phyloP scores from a whole-genome alignment of 176 grass and related monocot species.

The Neostapfia colusana region DNA sequence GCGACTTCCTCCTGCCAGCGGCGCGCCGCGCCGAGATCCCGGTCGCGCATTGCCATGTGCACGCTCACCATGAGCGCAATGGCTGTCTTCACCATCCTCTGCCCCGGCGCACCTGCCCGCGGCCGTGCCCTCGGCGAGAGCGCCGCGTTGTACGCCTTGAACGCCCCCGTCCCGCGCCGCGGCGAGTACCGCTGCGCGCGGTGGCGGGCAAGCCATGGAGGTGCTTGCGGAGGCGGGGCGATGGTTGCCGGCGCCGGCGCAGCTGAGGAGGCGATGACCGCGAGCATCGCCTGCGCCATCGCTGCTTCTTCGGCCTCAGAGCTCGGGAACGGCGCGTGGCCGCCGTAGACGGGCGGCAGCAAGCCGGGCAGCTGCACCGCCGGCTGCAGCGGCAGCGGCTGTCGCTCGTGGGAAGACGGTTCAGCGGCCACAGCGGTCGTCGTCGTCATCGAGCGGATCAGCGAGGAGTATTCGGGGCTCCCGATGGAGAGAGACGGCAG shows the following conservation, averaged over 20 bases:
- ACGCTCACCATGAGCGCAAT: constrained; percentile 40
- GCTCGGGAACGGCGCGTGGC: constrained; percentile 11
- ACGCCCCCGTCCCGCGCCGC: constrained; percentile 24
- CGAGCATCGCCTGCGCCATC: constrained; percentile 52
- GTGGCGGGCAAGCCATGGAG: constrained; percentile 28
- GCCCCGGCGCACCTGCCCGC: constrained; percentile 25
- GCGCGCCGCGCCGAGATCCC: background rate
- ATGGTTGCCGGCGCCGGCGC: background rate
- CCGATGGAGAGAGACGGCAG: constrained; percentile 47
- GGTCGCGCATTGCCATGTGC: constrained; percentile 19
- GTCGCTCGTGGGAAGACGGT: background rate
- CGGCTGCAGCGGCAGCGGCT: background rate
- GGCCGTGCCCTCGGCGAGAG: constrained; percentile 18
- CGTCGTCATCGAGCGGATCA: constrained; percentile 26
- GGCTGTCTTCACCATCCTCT: constrained; percentile 62
- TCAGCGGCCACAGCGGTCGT: background rate
- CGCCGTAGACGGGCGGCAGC: constrained; percentile 12
- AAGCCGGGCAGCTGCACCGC: background rate
- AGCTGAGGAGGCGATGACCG: constrained; percentile 39
- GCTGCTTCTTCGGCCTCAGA: background rate
- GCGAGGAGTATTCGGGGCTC: constrained; percentile 58
- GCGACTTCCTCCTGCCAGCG: background rate
- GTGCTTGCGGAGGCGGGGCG: background rate
- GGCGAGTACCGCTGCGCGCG: background rate
- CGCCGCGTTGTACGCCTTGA: constrained; percentile 54